Base-by-base conservation (phyloP, 345 rosid genomes). In the Odontarrhena argentea region DNA sequence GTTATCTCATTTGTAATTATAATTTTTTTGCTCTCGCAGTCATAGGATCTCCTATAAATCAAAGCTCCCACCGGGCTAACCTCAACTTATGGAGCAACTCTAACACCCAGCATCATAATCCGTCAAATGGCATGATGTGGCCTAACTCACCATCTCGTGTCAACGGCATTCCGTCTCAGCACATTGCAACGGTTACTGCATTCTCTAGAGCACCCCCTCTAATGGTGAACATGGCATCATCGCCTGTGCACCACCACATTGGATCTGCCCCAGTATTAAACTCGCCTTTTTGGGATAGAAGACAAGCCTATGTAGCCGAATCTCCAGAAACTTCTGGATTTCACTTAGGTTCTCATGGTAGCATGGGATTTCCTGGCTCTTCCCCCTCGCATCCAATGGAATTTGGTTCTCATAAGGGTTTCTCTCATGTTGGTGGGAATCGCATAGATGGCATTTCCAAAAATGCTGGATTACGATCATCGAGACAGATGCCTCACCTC, bases 221-320 rank as follows among this genome's bases (percentile, higher is more conserved):
- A 38, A 73, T 83, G 83, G 74, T 80, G 70, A 85, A 79, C 62
- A 66, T 73, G 77, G 79, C 74, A 30, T 66, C 89, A 24, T 85
- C 96, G 24, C 82, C 81, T 68, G 80, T 78, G 70, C 97, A 83
- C 55, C 92, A 80, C 53, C 92, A 80, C 49, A 80, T 88, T 68
- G 96, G 97, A 66, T 94, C 99, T 28, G 93, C 93, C 10, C 96
- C 96, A 32, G 79, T 86, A 10, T 75, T 85, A 57, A 84, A 83
- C 80, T 80, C 83, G 49, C 81, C 88, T 55, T 66, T 84, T 54
- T 93, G 97, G 98, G 94, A 93, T 48, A 79, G 92, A 77, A 83
- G 81, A 38, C 89, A 68, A 40, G 60, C 82, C 11, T 86, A 79
- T 76, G 80, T 78, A 41, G 87, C 85, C 50, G 96, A 86, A 69